A percentile compares a stretch with the other conserved stretches of the same genome.
Evolutionary conservation across 2,329 filamentous ascomycete genomes (phyloP).

Genomic region (Penicillium sclerotiorum): DNA sequence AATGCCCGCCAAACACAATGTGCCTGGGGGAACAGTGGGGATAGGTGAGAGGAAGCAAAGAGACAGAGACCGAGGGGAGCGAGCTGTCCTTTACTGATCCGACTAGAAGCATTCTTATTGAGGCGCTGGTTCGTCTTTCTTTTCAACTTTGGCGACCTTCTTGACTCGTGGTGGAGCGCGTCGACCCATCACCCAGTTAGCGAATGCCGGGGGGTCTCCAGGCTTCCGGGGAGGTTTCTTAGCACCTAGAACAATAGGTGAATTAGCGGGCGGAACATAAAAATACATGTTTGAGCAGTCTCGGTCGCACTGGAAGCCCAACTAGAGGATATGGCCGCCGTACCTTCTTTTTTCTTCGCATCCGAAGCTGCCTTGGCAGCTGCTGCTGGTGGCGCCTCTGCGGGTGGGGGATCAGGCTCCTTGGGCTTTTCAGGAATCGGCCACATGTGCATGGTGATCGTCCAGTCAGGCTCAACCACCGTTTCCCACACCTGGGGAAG

Average conservation of each 20-base stretch:
- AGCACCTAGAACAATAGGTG: constrained; percentile 16
- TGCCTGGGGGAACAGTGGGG: neutral
- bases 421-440: constrained; percentile 59
- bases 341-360: constrained; percentile 40
- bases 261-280: neutral
- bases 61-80: neutral
- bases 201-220: constrained; percentile 43
- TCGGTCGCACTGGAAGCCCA: too few species aligned
- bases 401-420: constrained; percentile 39
- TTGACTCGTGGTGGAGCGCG: constrained; percentile 40
- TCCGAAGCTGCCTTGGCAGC: constrained; percentile 26
- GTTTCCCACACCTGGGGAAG: constrained; percentile 80
- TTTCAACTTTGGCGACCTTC: constrained; percentile 47
- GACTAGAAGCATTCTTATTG: neutral
- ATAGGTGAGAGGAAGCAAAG: neutral
- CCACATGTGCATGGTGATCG: constrained; percentile 70
- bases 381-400: constrained; percentile 20
- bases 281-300: too few species aligned
- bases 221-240: constrained; percentile 45
- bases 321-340: constrained; percentile 14
- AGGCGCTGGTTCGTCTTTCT: constrained; percentile 27
- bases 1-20: too few species aligned
- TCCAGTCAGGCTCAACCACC: constrained; percentile 76
- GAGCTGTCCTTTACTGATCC: neutral
- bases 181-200: constrained; percentile 48